phyloP scores from a whole-genome alignment of 805 yeast species.

The Metschnikowia vanudenii region DNA sequence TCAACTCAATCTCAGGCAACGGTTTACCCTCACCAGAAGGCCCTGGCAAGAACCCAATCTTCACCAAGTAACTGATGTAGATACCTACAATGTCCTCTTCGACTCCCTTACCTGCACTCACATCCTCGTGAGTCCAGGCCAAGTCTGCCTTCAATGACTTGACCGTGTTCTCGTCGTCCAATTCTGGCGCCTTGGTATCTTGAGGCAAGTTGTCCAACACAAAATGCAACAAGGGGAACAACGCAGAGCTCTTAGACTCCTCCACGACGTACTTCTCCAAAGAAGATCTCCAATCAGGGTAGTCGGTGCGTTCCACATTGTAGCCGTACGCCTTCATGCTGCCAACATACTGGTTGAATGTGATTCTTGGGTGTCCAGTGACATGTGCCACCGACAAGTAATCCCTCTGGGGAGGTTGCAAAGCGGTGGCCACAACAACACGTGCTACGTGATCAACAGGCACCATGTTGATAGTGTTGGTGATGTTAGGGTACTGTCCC shows the following conservation, averaged over 20 bases:
- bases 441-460: conserved; percentile 99
- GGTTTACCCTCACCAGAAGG: conserved; percentile 48
- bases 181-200: conserved; percentile 91
- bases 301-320: conserved; percentile 57
- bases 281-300: conserved; percentile 73
- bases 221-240: conserved; percentile 90
- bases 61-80: conserved; percentile 76
- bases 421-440: conserved; percentile 77
- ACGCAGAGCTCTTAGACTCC: conserved; percentile 74
- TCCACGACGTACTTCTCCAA: conserved; percentile 78
- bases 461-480: conserved; percentile 89
- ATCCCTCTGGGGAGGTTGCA: conserved; percentile 62
- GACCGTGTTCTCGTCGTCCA: conserved; percentile 84
- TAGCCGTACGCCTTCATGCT: conserved; percentile 72
- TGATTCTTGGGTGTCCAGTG: conserved; percentile 94
- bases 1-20: conserved; percentile 58
- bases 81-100: conserved; percentile 61
- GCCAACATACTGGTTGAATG: conserved; percentile 72
- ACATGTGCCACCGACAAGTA: conserved; percentile 82
- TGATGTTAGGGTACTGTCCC: conserved; percentile 80
- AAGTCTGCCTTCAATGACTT: conserved; percentile 62
- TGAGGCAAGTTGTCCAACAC: conserved; percentile 90
- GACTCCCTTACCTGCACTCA: conserved; percentile 74
- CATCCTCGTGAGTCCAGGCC: conserved; percentile 63
- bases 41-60: conserved; percentile 73